These are phyloP conservation scores for Candida namnaoensis DNA, from an alignment of 805 yeast species.

Conservation along the genomic window DNA sequence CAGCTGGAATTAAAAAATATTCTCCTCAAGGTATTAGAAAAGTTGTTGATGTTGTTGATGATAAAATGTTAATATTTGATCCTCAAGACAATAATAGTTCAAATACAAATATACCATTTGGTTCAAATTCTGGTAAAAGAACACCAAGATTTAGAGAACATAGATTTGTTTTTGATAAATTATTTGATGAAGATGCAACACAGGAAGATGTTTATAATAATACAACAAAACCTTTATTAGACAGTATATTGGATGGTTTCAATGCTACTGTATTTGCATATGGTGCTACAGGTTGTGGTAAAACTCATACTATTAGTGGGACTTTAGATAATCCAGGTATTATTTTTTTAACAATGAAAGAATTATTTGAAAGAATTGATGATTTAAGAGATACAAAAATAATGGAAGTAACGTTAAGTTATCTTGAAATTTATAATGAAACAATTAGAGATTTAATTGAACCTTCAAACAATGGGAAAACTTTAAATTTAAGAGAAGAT, in stretches of 20 bases:
- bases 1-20: slow-evolving; percentile 3
- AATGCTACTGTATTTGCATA: slow-evolving; percentile 92
- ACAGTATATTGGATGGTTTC: slow-evolving; percentile 71
- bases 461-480: slow-evolving; percentile 39
- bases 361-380: slow-evolving; percentile 58
- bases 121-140: slow-evolving; percentile 22
- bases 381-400: slow-evolving; percentile 41
- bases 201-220: slow-evolving; percentile 60
- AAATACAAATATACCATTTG: slow-evolving; percentile 23
- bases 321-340: slow-evolving; percentile 68
- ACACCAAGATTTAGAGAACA: slow-evolving; percentile 57
- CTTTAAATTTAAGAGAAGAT: slow-evolving; percentile 64
- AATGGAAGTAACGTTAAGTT: slow-evolving; percentile 59
- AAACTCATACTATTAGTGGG: slow-evolving; percentile 86
- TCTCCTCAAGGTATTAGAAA: slow-evolving; percentile 52
- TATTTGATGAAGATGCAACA: slow-evolving; percentile 57
- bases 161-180: slow-evolving; percentile 71
- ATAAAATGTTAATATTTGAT: slow-evolving; percentile 78
- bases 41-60: slow-evolving; percentile 74
- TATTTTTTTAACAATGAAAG: slow-evolving; percentile 70
- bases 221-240: slow-evolving; percentile 68
- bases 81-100: slow-evolving; percentile 67
- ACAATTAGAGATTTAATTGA: slow-evolving; percentile 71
- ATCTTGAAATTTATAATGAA: slow-evolving; percentile 87
- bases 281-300: slow-evolving; percentile 98